Conservation (phyloP, 2,329 filamentous ascomycete genomes). For the Diaporthe vexans region DNA sequence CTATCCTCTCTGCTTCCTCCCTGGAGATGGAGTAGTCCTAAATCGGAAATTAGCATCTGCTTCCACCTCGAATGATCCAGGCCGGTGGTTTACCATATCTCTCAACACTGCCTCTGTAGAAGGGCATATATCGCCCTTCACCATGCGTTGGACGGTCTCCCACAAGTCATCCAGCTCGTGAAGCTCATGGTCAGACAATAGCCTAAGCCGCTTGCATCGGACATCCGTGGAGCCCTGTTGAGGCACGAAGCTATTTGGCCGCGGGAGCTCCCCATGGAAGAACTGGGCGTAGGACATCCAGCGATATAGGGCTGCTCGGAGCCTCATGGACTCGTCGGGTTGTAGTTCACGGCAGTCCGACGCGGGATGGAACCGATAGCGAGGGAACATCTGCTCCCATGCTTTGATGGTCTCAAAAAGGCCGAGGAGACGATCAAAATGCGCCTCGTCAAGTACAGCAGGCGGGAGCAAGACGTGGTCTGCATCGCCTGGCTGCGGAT, state of each 20-base stretch:
- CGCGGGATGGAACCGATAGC: constrained; percentile 56
- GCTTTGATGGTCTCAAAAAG: constrained; percentile 53
- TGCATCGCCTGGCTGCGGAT: neutral
- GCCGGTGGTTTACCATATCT: constrained; percentile 49
- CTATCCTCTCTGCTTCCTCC: constrained; percentile 35
- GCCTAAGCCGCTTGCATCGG: constrained; percentile 59
- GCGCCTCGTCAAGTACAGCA: constrained; percentile 43
- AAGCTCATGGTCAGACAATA: constrained; percentile 59
- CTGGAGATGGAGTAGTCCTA: constrained; percentile 19
- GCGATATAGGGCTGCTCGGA: constrained; percentile 63
- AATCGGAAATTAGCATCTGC: neutral
- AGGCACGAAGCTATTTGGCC: constrained; percentile 44
- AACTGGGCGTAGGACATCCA: constrained; percentile 70
- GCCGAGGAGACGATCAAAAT: constrained; percentile 50
- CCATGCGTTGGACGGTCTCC: constrained; percentile 59
- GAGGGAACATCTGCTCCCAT: constrained; percentile 56
- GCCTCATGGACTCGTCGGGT: constrained; percentile 58
- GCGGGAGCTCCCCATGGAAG: constrained; percentile 63
- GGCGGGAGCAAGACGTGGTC: constrained; percentile 8
- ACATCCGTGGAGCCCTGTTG: constrained; percentile 49
- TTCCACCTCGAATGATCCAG: too few species aligned
- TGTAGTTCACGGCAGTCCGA: constrained; percentile 61
- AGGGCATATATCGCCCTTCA: constrained; percentile 62
- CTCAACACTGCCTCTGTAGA: constrained; percentile 56
- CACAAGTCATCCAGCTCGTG: constrained; percentile 62